Percentiles rank a stretch among this genome's conserved stretches.
phyloP scores from a whole-genome alignment of 345 rosid genomes.

The Linum trigynum region DNA sequence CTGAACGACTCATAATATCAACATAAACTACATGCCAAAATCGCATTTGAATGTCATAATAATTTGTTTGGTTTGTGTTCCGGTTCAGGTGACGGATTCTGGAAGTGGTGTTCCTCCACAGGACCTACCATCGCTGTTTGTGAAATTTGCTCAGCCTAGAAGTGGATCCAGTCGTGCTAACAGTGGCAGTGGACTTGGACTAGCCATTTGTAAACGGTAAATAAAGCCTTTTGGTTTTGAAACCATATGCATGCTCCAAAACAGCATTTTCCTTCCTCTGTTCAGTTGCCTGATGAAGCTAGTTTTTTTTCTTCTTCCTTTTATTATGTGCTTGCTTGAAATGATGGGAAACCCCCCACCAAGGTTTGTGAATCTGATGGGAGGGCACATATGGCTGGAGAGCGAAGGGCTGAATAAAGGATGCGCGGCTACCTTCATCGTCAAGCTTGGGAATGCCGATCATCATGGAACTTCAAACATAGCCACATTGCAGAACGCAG shows the following conservation, averaged over 20 bases:
- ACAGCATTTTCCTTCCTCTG: neutral
- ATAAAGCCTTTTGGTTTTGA: constrained; percentile 2
- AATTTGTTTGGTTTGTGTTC: constrained; percentile 5
- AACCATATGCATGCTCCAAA: neutral
- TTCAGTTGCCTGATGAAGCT: neutral
- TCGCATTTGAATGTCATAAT: neutral
- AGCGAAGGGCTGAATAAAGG: constrained; percentile 84
- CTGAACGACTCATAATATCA: neutral
- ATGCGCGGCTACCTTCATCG: constrained; percentile 45
- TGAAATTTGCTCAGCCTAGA: constrained; percentile 51
- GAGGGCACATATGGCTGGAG: constrained; percentile 83
- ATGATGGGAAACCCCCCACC: constrained; percentile 2
- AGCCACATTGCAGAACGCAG: constrained; percentile 26
- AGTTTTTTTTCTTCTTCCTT: neutral
- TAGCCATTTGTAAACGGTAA: constrained; percentile 87
- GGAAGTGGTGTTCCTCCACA: constrained; percentile 78
- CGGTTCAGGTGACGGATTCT: constrained; percentile 69
- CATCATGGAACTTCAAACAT: constrained; percentile 9
- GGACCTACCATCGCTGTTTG: constrained; percentile 59
- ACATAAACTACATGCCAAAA: neutral
- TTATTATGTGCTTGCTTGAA: neutral
- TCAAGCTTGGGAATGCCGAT: constrained; percentile 48
- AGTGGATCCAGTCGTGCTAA: constrained; percentile 39
- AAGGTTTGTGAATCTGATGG: constrained; percentile 88
- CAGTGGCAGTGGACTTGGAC: constrained; percentile 73